phyloP scores from a whole-genome alignment of 495 filamentous ascomycete genomes.

The Neurospora discreta region DNA sequence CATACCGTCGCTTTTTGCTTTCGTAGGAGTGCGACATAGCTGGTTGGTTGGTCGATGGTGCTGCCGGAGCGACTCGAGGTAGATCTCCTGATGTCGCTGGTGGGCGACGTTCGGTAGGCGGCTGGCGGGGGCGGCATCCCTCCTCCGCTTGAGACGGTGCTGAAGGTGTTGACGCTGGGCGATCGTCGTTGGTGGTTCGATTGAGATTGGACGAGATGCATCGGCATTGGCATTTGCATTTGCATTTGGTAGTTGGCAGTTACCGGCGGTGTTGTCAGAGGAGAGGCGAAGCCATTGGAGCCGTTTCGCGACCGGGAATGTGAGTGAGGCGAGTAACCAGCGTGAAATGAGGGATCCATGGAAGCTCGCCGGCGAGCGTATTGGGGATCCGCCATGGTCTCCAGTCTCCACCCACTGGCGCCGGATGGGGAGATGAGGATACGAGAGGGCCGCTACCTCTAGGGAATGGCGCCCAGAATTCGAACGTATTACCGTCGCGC shows the following conservation, averaged over 20 bases:
- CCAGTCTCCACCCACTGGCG: slow-evolving; percentile 7
- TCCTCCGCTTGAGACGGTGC: slow-evolving; percentile 48
- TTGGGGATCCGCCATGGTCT: slow-evolving; percentile 15
- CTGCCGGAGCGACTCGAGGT: slow-evolving; percentile 61
- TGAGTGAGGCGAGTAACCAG: slow-evolving; percentile 30
- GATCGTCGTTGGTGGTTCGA: slow-evolving; percentile 46
- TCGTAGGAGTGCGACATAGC: slow-evolving; percentile 88
- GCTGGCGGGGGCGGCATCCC: slow-evolving; percentile 24
- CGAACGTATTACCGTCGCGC: background rate
- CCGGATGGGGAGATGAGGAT: slow-evolving; percentile 1
- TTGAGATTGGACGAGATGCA: slow-evolving; percentile 27
- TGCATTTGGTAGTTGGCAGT: slow-evolving; percentile 4
- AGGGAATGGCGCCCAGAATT: background rate
- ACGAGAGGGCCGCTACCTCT: background rate
- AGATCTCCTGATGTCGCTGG: slow-evolving; percentile 59
- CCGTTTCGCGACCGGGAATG: background rate
- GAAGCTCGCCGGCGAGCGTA: slow-evolving; percentile 21
- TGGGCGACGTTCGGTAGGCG: slow-evolving; percentile 38
- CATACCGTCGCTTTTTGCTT: slow-evolving; percentile 97
- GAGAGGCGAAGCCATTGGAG: background rate
- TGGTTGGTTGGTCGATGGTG: slow-evolving; percentile 46
- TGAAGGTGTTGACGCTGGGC: slow-evolving; percentile 65
- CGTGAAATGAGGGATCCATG: slow-evolving; percentile 24
- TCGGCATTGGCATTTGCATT: background rate
- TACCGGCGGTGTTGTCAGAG: slow-evolving; percentile 2